A percentile compares a stretch with the other conserved stretches of the same genome.
Conservation (phyloP, 2,329 filamentous ascomycete species). For the Myriosclerotinia curreyana region DNA sequence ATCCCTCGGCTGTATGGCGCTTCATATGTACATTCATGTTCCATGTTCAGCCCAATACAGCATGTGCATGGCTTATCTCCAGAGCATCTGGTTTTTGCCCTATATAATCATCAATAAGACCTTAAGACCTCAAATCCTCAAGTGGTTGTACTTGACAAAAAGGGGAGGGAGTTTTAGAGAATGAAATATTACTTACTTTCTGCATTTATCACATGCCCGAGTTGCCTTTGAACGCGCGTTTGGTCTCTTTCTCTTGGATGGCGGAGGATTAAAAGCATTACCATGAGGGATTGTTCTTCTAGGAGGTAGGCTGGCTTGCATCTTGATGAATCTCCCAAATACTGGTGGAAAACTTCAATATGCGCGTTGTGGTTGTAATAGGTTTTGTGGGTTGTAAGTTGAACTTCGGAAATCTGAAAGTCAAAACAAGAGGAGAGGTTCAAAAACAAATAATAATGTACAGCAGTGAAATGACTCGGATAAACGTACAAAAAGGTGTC, state of each 20-base stretch:
- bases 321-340: not conserved
- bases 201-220: conserved; percentile 49
- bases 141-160: not conserved
- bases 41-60: conserved; percentile 30
- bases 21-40: not conserved
- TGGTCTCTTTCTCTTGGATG: not conserved
- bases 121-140: not conserved
- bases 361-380: not conserved
- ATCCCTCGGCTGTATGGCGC: not conserved
- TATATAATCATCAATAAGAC: conserved; percentile 20
- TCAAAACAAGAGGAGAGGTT: not conserved
- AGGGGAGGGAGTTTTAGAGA: not conserved
- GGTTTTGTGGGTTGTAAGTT: not conserved
- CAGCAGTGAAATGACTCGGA: not conserved
- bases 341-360: not conserved
- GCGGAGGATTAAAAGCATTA: too few species aligned
- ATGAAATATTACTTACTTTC: conserved; percentile 42
- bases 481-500: not conserved
- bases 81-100: conserved; percentile 43
- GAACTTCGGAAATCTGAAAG: not conserved
- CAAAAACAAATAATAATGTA: not conserved
- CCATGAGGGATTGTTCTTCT: not conserved
- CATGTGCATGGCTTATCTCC: conserved; percentile 43
- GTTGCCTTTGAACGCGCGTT: conserved; percentile 40
- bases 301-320: not conserved